Percentiles rank a stretch among this genome's conserved stretches.
Evolutionary conservation across 129 eudicot genomes (phyloP).

Genomic region (Rutidosis leptorrhynchoides): DNA sequence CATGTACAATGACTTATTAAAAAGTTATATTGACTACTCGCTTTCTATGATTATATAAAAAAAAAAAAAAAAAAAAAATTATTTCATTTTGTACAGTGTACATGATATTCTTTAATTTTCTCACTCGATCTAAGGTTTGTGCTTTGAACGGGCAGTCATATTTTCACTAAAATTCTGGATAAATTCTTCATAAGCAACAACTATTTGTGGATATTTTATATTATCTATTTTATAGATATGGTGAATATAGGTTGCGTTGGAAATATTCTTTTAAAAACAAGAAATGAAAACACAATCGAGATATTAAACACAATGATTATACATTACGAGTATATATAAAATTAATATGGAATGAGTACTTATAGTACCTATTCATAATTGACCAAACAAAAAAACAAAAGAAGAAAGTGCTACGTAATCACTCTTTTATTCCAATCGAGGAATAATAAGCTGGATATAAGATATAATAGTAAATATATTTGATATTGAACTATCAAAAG

Average conservation of each 20-base stretch:
- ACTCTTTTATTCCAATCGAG: background rate
- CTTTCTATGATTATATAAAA: background rate
- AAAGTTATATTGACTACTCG: background rate
- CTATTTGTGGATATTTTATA: no score
- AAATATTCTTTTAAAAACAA: no score
- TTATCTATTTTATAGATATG: no score
- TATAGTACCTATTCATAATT: background rate
- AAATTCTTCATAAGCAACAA: no score
- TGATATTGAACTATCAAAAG: background rate
- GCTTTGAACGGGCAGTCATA: no score
- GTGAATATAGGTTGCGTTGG: no score
- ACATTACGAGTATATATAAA: no score
- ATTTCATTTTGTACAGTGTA: background rate
- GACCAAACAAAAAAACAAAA: constrained; percentile 4
- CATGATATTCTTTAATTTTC: background rate
- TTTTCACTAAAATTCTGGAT: no score
- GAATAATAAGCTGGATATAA: background rate
- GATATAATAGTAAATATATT: background rate
- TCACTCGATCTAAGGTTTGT: background rate
- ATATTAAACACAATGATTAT: background rate
- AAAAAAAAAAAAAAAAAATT: constrained; percentile 6
- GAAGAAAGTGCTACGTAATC: background rate
- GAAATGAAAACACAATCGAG: background rate
- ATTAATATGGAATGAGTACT: background rate
- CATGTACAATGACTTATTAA: background rate